Base-by-base conservation (phyloP, 176 grass and related monocot species). In the Oryza longistaminata region DNA sequence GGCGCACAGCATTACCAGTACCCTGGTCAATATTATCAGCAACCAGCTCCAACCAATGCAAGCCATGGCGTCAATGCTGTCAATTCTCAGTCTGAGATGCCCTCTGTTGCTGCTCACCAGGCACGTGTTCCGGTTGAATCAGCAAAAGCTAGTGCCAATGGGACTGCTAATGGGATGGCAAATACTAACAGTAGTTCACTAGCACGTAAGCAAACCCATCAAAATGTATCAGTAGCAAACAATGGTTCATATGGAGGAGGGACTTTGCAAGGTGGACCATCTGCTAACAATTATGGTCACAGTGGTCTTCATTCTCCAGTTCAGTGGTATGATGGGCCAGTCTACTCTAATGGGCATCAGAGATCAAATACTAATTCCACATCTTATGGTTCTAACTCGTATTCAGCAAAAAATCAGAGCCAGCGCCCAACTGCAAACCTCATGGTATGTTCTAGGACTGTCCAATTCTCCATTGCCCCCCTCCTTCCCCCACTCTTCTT, bases 1-100 rank as follows among this genome's bases (percentile, higher is more conserved):
- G 87, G 82, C 0, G 81, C 93, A n/a, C 93, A 95, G 25, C 91
- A 93, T 79, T 94, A 98, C 81, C 95, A 95, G 79, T 95, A 95
- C 68, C 88, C 79, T 53, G 19, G 73, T 68, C 95, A 90, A 75
- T 95, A 93, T 90, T 95, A 85, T 73, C 87, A 95, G 82, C 73
- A 84, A 53, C 79, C 68, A 6, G 79, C 91, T 35, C 73, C 85
- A 53, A 93, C 79, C 31, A 88, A 90, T 84, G 60, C 72, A 81
- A 83, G 66, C 21, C 87, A 93, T 79, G 81, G 70, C 60, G 43
- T 70, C 79, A 90, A 82, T 68, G 86, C 76, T 25, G 60, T 88
- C 62, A 87, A 75, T 81, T 66, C 92, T 81, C 93, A 88, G 55
- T 25, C 80, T 45, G 88, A 92, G 45, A 21, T 90, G n/a, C 77